A percentile compares a stretch with the other conserved stretches of the same genome.
phyloP scores from a whole-genome alignment of 129 eudicot genomes.

The Erigeron canadensis region DNA sequence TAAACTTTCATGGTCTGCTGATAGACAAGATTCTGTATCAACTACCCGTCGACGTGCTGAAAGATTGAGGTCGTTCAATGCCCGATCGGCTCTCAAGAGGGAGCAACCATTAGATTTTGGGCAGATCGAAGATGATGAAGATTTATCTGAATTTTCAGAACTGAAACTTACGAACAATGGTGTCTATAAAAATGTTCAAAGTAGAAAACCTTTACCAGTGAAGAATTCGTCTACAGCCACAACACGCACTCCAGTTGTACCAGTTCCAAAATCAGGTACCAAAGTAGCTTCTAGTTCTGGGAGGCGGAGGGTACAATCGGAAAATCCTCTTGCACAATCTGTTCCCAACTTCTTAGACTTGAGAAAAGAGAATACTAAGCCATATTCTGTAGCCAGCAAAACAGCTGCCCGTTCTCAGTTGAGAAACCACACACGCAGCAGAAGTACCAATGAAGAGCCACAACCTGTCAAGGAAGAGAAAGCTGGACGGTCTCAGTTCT shows the following conservation, averaged over 20 bases:
- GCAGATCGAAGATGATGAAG: conserved; percentile 78
- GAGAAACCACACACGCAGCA: conserved; percentile 74
- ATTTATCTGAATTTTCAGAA: conserved; percentile 50
- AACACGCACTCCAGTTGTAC: conserved; percentile 54
- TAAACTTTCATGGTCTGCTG: conserved; percentile 64
- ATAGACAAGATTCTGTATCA: conserved; percentile 50
- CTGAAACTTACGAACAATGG: conserved; percentile 36
- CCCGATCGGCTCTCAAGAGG: conserved; percentile 44
- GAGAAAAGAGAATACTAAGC: conserved; percentile 88
- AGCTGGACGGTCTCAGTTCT: conserved; percentile 49
- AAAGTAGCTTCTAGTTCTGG: conserved; percentile 50
- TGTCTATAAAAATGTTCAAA: conserved; percentile 40
- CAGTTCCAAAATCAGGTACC: conserved; percentile 49
- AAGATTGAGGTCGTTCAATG: conserved; percentile 63
- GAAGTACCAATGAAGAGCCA: conserved; percentile 66
- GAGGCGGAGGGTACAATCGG: conserved; percentile 64
- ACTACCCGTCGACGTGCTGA: conserved; percentile 71
- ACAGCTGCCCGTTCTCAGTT: conserved; percentile 51
- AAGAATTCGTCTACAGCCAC: conserved; percentile 55
- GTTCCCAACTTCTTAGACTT: conserved; percentile 89
- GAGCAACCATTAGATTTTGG: conserved; percentile 70
- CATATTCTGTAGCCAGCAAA: conserved; percentile 64
- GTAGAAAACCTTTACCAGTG: conserved; percentile 50
- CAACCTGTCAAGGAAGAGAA: conserved; percentile 69
- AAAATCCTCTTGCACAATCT: conserved; percentile 84